A percentile compares a stretch with the other conserved stretches of the same genome.
These are phyloP conservation scores for Carpinus viminea DNA, from an alignment of 306 rosid genomes.

Conservation along the genomic window DNA sequence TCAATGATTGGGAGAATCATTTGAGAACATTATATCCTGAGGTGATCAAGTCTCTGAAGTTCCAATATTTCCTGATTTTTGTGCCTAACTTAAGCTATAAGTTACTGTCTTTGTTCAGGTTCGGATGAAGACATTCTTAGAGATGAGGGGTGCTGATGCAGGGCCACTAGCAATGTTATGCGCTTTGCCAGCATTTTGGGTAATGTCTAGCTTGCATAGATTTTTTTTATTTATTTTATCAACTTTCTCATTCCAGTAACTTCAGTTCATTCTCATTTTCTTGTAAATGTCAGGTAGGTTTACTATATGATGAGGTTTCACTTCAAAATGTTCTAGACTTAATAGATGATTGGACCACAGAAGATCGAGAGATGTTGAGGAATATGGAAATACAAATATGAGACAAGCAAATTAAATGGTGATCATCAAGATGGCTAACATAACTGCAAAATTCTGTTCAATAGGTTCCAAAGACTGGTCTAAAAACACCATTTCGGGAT, in stretches of 20 bases:
- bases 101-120: conserved; percentile 57
- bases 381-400: conserved; percentile 58
- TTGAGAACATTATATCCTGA: conserved; percentile 92
- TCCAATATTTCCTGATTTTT: conserved; percentile 23
- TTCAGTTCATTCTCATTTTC: conserved; percentile 31
- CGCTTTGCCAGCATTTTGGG: conserved; percentile 99
- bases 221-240: too few relatives aligned
- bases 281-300: conserved; percentile 73
- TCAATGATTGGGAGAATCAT: conserved; percentile 97
- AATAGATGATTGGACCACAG: conserved; percentile 85
- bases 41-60: conserved; percentile 42
- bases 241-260: conserved; percentile 1
- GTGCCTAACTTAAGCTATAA: conserved; percentile 17
- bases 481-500: conserved; percentile 90
- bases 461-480: conserved; percentile 77
- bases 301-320: conserved; percentile 82
- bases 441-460: conserved; percentile 5
- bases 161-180: conserved; percentile 99
- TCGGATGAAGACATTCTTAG: conserved; percentile 92
- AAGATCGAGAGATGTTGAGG: conserved; percentile 89
- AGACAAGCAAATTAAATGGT: background rate
- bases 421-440: background rate
- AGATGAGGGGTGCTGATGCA: conserved; percentile 99
- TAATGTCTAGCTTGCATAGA: conserved; percentile 4
- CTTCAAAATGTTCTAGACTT: conserved; percentile 75